A percentile compares a stretch with the other conserved stretches of the same genome.
Conservation (phyloP, 2,329 filamentous ascomycete genomes). For the Aspergillus sp. region DNA sequence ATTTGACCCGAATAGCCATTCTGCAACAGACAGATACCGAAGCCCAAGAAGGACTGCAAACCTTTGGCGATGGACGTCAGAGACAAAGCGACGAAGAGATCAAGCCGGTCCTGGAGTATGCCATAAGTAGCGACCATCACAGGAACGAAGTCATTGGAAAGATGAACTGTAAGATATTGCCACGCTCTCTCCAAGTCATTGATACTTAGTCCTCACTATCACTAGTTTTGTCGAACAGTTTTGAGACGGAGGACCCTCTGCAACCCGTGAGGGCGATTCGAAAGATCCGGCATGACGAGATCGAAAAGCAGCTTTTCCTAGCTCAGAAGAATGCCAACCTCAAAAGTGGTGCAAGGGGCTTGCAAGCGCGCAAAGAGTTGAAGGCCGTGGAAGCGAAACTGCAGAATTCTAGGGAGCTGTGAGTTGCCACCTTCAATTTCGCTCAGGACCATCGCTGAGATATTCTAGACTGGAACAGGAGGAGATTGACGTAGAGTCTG, state of each 20-base stretch:
- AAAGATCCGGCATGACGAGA: slow-evolving; percentile 64
- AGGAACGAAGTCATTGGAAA: slow-evolving; percentile 63
- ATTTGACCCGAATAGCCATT: slow-evolving; percentile 67
- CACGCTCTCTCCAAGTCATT: not conserved
- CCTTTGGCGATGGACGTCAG: slow-evolving; percentile 25
- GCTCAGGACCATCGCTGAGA: not conserved
- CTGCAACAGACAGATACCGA: slow-evolving; percentile 67
- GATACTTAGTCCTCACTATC: not conserved
- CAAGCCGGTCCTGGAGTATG: slow-evolving; percentile 67
- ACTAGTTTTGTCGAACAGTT: slow-evolving; percentile 61
- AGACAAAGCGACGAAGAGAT: slow-evolving; percentile 22
- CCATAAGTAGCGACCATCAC: slow-evolving; percentile 59
- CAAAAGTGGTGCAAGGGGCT: slow-evolving; percentile 74
- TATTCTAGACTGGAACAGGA: slow-evolving; percentile 53
- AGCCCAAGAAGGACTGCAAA: slow-evolving; percentile 25
- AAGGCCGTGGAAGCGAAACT: slow-evolving; percentile 70
- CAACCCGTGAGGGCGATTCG: slow-evolving; percentile 66
- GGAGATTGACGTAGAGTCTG: slow-evolving; percentile 59
- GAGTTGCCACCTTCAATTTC: slow-evolving; percentile 28
- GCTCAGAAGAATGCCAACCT: slow-evolving; percentile 74
- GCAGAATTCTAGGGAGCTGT: slow-evolving; percentile 60
- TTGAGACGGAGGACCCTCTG: slow-evolving; percentile 62
- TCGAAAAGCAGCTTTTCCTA: slow-evolving; percentile 67
- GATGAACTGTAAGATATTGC: slow-evolving; percentile 56
- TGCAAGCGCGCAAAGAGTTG: slow-evolving; percentile 76